phyloP scores from a whole-genome alignment of 805 yeast species.

The Zygosaccharomyces lentus region DNA sequence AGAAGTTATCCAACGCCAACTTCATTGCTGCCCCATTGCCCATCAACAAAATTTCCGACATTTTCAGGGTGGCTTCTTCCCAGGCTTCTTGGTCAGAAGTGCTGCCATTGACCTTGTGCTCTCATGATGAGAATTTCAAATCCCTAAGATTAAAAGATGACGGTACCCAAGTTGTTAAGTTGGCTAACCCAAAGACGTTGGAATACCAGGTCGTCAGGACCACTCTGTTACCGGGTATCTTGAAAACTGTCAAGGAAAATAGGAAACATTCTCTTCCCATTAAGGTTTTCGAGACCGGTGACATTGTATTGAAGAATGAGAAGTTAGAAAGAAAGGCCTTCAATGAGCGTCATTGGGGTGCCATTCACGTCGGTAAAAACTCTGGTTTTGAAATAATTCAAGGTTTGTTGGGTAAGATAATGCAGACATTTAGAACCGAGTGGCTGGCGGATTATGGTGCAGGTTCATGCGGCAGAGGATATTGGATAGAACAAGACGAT shows the following conservation, averaged over 20 bases:
- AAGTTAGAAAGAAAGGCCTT: conserved; percentile 80
- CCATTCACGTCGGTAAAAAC: conserved; percentile 88
- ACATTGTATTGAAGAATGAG: conserved; percentile 80
- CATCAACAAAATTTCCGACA: conserved; percentile 85
- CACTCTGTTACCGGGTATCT: conserved; percentile 84
- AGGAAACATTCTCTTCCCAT: conserved; percentile 94
- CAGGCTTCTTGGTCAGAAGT: conserved; percentile 97
- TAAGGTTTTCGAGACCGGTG: conserved; percentile 92
- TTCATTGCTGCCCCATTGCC: conserved; percentile 84
- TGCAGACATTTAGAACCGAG: conserved; percentile 91
- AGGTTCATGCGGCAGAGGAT: conserved; percentile 61
- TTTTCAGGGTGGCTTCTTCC: conserved; percentile 83
- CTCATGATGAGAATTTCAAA: conserved; percentile 94
- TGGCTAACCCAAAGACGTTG: conserved; percentile 92
- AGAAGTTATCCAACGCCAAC: conserved; percentile 71
- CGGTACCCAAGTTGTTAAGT: conserved; percentile 72
- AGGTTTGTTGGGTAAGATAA: conserved; percentile 88
- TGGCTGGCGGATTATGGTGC: conserved; percentile 59
- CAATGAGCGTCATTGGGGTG: conserved; percentile 94
- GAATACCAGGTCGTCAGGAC: conserved; percentile 99
- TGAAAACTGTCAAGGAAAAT: conserved; percentile 93
- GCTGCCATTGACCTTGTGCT: conserved; percentile 89
- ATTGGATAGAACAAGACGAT: conserved; percentile 74
- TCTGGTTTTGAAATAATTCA: conserved; percentile 94
- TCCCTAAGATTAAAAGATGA: conserved; percentile 74